phyloP scores from a whole-genome alignment of 1,139 yeast species.

The Scheffersomyces cryptocercus region DNA sequence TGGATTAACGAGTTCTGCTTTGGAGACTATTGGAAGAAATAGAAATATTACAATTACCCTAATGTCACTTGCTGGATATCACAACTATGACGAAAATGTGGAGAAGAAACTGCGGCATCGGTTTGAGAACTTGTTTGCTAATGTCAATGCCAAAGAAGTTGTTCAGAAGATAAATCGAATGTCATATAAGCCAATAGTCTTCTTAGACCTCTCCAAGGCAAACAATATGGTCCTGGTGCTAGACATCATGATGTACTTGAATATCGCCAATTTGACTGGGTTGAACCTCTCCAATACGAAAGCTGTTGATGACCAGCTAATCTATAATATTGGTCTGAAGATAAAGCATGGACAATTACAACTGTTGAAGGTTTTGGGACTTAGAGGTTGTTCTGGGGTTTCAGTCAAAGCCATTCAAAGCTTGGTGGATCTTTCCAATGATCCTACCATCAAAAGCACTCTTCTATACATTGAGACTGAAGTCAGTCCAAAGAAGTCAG shows the following conservation, averaged over 20 bases:
- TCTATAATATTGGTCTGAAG: slow-evolving; percentile 26
- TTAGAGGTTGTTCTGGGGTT: slow-evolving; percentile 27
- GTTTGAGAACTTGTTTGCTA: slow-evolving; percentile 36
- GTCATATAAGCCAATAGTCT: slow-evolving; percentile 16
- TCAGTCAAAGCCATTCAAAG: slow-evolving; percentile 12
- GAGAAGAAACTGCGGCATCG: slow-evolving; percentile 11
- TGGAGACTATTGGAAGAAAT: too few species aligned
- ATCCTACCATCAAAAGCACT: too few species aligned
- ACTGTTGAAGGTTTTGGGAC: slow-evolving; percentile 23
- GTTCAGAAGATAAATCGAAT: slow-evolving; percentile 16
- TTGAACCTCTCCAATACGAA: slow-evolving; percentile 32
- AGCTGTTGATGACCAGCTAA: slow-evolving; percentile 31
- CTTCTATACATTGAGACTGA: too few species aligned
- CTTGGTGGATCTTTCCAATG: too few species aligned
- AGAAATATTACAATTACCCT: too few species aligned
- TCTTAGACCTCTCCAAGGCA: slow-evolving; percentile 19
- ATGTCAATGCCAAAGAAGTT: slow-evolving; percentile 17
- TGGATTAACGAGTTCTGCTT: too few species aligned
- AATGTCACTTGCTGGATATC: too few species aligned
- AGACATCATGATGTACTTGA: slow-evolving; percentile 29
- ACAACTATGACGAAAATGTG: too few species aligned
- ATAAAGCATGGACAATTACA: slow-evolving; percentile 22
- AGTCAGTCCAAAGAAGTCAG: too few species aligned
- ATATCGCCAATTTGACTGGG: slow-evolving; percentile 30
- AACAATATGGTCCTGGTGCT: too few species aligned